phyloP scores from a whole-genome alignment of 2,329 filamentous ascomycete genomes.

The Aspergillus amoenus region DNA sequence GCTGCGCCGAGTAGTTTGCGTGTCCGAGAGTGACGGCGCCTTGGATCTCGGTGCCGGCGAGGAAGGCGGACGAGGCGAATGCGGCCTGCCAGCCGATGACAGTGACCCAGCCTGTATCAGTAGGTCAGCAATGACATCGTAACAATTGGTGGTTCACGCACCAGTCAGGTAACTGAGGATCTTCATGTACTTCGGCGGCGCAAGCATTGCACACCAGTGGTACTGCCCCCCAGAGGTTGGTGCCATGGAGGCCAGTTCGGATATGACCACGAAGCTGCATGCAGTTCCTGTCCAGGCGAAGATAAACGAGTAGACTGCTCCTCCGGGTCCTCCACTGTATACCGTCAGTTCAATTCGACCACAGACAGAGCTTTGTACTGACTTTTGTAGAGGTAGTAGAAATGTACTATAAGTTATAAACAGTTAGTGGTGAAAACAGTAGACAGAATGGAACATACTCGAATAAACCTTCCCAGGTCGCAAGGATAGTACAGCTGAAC shows the following conservation, averaged over 20 bases:
- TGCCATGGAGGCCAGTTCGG: not conserved
- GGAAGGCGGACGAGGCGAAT: slow-evolving; percentile 31
- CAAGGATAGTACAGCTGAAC: not conserved
- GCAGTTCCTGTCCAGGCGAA: not conserved
- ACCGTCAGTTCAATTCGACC: not conserved
- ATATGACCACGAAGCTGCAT: not conserved
- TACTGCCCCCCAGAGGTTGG: slow-evolving; percentile 39
- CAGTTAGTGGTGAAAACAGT: not conserved
- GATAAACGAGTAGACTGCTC: not conserved
- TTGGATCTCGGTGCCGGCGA: slow-evolving; percentile 35
- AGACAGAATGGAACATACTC: not conserved
- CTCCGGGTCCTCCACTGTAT: not conserved
- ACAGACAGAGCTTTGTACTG: not conserved
- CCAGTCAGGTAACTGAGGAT: slow-evolving; percentile 38
- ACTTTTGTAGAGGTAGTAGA: not conserved
- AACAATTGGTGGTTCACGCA: not conserved
- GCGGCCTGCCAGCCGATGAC: slow-evolving; percentile 39
- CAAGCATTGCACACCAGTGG: slow-evolving; percentile 43
- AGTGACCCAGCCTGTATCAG: slow-evolving; percentile 32
- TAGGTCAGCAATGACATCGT: not conserved
- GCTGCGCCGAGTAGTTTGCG: slow-evolving; percentile 4
- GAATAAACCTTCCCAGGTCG: not conserved
- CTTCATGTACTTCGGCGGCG: slow-evolving; percentile 31
- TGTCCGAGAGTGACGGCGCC: slow-evolving; percentile 32
- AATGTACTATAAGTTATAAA: not conserved